These are phyloP conservation scores for Actinomucor elegans DNA, from an alignment of 371 early-diverging fungal species.

Conservation along the genomic window DNA sequence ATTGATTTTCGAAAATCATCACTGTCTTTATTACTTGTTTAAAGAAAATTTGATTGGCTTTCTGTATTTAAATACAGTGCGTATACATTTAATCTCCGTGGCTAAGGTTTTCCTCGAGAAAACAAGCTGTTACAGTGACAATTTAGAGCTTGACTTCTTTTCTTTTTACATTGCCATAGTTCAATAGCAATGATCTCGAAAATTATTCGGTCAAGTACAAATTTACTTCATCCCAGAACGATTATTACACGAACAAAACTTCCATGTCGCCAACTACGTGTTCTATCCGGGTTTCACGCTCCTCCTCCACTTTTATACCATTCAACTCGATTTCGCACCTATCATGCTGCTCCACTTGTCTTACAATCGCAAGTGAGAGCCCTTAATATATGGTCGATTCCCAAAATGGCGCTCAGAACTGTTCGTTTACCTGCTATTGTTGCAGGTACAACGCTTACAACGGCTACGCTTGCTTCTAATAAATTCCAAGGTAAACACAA, in stretches of 20 bases:
- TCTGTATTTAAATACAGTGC: no score
- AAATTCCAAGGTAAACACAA: conserved; percentile 45
- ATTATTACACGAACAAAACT: background rate
- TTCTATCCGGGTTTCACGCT: background rate
- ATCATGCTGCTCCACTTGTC: conserved; percentile 26
- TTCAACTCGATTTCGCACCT: conserved; percentile 27
- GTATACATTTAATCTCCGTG: no score
- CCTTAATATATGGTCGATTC: conserved; percentile 28
- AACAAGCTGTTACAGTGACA: no score
- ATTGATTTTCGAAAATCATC: no score
- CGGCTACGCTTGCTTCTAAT: conserved; percentile 41
- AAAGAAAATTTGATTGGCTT: no score
- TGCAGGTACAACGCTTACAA: conserved; percentile 44
- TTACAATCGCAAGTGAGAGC: conserved; percentile 31
- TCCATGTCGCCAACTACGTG: background rate
- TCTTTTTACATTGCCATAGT: no score
- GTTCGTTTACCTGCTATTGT: conserved; percentile 34
- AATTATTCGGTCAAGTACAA: background rate
- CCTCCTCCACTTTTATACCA: conserved; percentile 28
- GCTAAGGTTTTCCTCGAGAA: no score
- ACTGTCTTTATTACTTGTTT: no score
- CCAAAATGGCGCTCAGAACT: conserved; percentile 30
- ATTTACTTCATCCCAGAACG: background rate
- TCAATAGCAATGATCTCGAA: background rate
- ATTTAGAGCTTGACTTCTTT: no score